Base-by-base conservation (phyloP, 208 protist species). In the Crithidia thermophila region DNA sequence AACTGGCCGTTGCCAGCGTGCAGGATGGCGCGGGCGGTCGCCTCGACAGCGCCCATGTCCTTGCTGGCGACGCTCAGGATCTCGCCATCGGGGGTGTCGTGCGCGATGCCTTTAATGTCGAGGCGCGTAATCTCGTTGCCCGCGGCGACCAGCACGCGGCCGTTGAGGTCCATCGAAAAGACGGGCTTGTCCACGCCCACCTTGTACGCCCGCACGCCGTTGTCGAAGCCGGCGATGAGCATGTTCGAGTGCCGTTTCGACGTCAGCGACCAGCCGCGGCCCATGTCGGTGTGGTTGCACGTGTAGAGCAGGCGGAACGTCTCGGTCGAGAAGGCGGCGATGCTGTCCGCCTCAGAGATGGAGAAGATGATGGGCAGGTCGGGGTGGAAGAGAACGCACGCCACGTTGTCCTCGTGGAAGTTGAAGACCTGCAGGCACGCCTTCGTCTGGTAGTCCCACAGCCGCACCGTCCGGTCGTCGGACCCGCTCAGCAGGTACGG, bases 371-470 rank as follows among this genome's bases (percentile, higher is more conserved):
- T 72, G 20, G 98, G 98, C 20, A 99, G 77, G 53, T 98, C 96
- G 23, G 98, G 98, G 81, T 99, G 98, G 88, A 99, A 99, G 25
- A 90, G 69, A 0, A 99, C 96, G 9, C 84, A 59, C 0, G 96
- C 98, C 3, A 99, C 95, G 79, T 99, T 99, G 45, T 98, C 88
- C 2, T 82, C 88, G 84, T 99, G 98, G n/a, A 94, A 95, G 16
- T 85, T 79, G 51, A 99, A 92, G 14, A 98, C 98, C 62, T 98
- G 94, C 27, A 99, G 84, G 52, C 96, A 98, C 7, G 93, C 87
- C 63, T 98, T 98, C 3, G 89, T 98, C 75, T 99, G 98, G 81
- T 99, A 99, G 69, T 99, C 98, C 98, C 99, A 99, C 43, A 99
- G 78, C 23, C 97, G 98, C 27, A 98, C 96, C 13, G 82, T 93